These are phyloP conservation scores for Podaxis sp. DNA, from an alignment of 768 basidiomycete species.

Conservation along the genomic window DNA sequence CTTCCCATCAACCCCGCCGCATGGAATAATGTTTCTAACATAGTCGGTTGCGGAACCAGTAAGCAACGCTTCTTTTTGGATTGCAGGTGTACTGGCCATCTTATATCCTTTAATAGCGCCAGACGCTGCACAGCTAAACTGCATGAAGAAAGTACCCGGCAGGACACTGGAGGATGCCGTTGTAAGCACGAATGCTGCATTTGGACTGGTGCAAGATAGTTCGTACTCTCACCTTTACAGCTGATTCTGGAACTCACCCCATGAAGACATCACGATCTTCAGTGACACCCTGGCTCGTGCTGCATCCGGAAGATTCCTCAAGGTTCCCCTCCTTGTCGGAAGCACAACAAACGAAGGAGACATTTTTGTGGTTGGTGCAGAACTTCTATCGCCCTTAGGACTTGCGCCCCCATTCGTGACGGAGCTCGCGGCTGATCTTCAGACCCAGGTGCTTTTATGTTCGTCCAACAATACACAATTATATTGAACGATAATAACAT, in stretches of 20 bases:
- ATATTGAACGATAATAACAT: not conserved
- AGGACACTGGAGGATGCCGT: slow-evolving; percentile 32
- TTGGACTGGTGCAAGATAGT: slow-evolving; percentile 34
- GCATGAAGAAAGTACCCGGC: slow-evolving; percentile 35
- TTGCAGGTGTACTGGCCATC: not conserved
- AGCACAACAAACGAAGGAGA: slow-evolving; percentile 35
- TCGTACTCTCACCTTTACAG: slow-evolving; percentile 5
- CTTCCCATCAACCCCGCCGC: slow-evolving; percentile 21
- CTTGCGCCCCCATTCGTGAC: slow-evolving; percentile 29
- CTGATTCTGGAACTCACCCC: not conserved
- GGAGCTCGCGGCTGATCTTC: slow-evolving; percentile 28
- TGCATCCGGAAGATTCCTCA: slow-evolving; percentile 29
- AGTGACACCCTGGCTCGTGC: slow-evolving; percentile 27
- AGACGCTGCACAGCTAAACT: slow-evolving; percentile 31
- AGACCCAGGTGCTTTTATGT: slow-evolving; percentile 27
- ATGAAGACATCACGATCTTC: slow-evolving; percentile 33
- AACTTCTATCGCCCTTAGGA: slow-evolving; percentile 27
- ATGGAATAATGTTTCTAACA: slow-evolving; percentile 31
- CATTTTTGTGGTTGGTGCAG: slow-evolving; percentile 29
- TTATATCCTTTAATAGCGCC: slow-evolving; percentile 12
- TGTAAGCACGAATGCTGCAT: slow-evolving; percentile 26
- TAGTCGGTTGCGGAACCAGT: slow-evolving; percentile 35
- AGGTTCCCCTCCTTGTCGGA: slow-evolving; percentile 31
- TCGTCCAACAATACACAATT: not conserved
- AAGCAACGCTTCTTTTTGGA: not conserved